phyloP scores from a whole-genome alignment of 2,329 filamentous ascomycete species.

The Monilinia laxa region DNA sequence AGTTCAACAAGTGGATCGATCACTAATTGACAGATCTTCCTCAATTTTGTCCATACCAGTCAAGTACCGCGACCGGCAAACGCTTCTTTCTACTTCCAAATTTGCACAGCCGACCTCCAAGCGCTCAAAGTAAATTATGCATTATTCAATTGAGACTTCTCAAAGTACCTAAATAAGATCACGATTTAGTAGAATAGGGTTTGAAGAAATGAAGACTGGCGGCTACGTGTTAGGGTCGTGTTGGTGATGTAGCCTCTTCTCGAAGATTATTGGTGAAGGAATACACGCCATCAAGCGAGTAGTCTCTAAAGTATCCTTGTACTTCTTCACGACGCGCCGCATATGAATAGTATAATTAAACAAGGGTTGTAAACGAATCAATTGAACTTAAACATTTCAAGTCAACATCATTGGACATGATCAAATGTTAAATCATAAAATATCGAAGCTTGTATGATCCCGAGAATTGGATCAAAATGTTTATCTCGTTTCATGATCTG shows the following conservation, averaged over 20 bases:
- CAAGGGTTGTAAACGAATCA: conserved; percentile 22
- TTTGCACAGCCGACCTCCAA: conserved; percentile 36
- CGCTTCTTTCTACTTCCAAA: conserved; percentile 26
- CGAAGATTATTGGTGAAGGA: conserved; percentile 29
- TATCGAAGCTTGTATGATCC: conserved; percentile 16
- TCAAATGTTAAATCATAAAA: not conserved
- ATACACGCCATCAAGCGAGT: conserved; percentile 33
- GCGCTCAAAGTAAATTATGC: conserved; percentile 24
- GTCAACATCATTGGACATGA: conserved; percentile 10
- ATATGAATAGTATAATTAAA: conserved; percentile 27
- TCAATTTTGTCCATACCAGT: not conserved
- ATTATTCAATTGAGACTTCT: conserved; percentile 8
- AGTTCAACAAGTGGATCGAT: conserved; percentile 19
- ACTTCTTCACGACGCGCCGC: conserved; percentile 33
- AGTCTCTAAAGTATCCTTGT: conserved; percentile 9
- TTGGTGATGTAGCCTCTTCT: conserved; percentile 27
- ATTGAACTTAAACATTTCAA: not conserved
- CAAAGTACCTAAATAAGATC: conserved; percentile 1
- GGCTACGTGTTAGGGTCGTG: conserved; percentile 39
- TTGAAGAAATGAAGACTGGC: conserved; percentile 25
- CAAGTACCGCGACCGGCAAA: conserved; percentile 28
- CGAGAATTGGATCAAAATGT: conserved; percentile 30
- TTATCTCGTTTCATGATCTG: conserved; percentile 34
- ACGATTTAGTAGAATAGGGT: not conserved
- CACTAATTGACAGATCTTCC: not conserved